Percentiles rank a stretch among this genome's conserved stretches.
Conservation (phyloP, 225 moss, liverwort and hornwort species). For the Ulota crispa region DNA sequence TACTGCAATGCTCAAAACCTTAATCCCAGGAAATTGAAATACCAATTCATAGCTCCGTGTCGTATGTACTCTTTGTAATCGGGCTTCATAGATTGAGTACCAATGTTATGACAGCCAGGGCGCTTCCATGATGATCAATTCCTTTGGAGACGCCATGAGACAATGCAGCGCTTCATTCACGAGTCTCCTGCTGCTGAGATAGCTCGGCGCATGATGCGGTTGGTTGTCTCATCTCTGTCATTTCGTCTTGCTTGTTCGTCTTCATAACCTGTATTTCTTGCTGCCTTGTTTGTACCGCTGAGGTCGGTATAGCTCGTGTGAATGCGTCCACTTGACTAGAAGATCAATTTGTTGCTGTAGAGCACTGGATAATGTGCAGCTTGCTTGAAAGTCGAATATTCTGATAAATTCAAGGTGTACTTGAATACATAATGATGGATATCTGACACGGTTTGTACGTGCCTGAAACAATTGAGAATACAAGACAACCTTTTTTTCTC, state of each 20-base stretch:
- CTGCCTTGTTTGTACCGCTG: not conserved
- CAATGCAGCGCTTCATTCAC: slow-evolving; percentile 66
- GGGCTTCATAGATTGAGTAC: slow-evolving; percentile 6
- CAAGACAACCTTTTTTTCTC: not conserved
- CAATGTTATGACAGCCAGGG: slow-evolving; percentile 70
- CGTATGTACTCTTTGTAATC: slow-evolving; percentile 6
- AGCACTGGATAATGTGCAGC: slow-evolving; percentile 1
- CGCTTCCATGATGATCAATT: slow-evolving; percentile 99
- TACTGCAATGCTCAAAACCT: not conserved
- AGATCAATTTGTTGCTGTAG: not conserved
- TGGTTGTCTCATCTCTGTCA: slow-evolving; percentile 25
- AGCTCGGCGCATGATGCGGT: slow-evolving; percentile 91
- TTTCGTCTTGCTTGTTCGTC: slow-evolving; percentile 9
- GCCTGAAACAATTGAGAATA: not conserved
- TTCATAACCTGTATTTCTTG: not conserved
- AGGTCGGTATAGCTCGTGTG: slow-evolving; percentile 2
- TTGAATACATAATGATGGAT: not conserved
- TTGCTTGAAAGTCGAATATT: slow-evolving; percentile 5
- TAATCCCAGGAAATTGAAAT: not conserved
- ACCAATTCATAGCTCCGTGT: not conserved
- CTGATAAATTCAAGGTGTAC: not conserved
- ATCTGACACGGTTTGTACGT: slow-evolving; percentile 9
- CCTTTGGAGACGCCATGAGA: slow-evolving; percentile 87
- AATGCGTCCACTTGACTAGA: not conserved
- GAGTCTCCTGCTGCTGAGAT: slow-evolving; percentile 89